Conservation (phyloP, 352 stramenopile species). For the Phytophthora ramorum region DNA sequence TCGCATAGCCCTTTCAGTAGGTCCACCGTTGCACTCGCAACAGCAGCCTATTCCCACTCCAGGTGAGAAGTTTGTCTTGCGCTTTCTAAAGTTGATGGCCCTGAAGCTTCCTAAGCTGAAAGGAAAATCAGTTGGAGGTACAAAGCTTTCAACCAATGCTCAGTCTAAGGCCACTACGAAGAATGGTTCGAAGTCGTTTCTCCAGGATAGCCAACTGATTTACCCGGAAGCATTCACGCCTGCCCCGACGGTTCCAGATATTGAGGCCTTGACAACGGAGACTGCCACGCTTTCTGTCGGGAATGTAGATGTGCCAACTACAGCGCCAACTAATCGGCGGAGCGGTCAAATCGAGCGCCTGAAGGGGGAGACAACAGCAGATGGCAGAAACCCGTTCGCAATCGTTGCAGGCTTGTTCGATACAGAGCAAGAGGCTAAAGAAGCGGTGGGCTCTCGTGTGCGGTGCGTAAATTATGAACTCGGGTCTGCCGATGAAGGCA, state of each 20-base stretch:
- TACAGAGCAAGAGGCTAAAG: constrained; percentile 49
- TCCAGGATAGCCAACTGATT: constrained; percentile 52
- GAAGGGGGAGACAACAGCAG: constrained; percentile 69
- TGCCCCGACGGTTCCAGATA: not conserved
- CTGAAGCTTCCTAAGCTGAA: constrained; percentile 50
- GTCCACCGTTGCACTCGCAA: not conserved
- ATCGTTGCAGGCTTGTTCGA: constrained; percentile 68
- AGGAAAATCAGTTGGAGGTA: not conserved
- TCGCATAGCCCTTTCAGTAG: constrained; percentile 42
- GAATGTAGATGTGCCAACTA: not conserved
- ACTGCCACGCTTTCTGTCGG: constrained; percentile 1
- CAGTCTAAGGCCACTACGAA: constrained; percentile 11
- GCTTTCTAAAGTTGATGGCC: constrained; percentile 61
- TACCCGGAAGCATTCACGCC: constrained; percentile 53
- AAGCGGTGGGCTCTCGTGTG: constrained; percentile 36
- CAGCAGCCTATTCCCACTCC: constrained; percentile 12
- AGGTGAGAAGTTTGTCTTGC: constrained; percentile 66
- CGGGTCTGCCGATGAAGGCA: constrained; percentile 37
- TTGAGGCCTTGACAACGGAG: constrained; percentile 5
- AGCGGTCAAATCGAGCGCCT: constrained; percentile 62
- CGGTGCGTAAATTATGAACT: constrained; percentile 9
- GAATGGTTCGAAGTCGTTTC: constrained; percentile 22
- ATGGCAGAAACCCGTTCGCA: constrained; percentile 69
- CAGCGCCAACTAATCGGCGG: not conserved
- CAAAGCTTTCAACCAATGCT: not conserved